These are phyloP conservation scores for Calendula officinalis DNA, from an alignment of 129 eudicot genomes.

Conservation along the genomic window DNA sequence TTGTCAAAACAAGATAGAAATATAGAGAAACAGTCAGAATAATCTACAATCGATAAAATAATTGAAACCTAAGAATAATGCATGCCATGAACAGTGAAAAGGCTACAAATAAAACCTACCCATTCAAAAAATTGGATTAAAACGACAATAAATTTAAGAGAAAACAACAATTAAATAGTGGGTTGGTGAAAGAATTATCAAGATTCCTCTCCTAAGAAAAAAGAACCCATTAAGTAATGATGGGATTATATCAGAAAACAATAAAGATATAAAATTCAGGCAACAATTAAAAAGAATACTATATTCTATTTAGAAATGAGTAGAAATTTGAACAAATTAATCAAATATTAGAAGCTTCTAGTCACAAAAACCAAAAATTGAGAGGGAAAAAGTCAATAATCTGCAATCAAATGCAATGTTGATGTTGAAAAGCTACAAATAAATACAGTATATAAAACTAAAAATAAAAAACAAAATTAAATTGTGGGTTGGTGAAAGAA, in stretches of 20 bases:
- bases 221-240: conserved; percentile 11
- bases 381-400: background rate
- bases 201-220: conserved; percentile 16
- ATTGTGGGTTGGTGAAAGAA: conserved; percentile 17
- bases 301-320: no score
- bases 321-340: no score
- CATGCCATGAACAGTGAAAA: conserved; percentile 13
- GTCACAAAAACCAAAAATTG: background rate
- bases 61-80: conserved; percentile 12
- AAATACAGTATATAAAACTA: background rate
- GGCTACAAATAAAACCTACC: background rate
- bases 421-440: background rate
- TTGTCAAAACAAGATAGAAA: no score
- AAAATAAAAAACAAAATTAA: background rate
- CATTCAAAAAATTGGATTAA: background rate
- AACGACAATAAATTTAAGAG: conserved; percentile 5
- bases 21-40: background rate
- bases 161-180: conserved; percentile 12
- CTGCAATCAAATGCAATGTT: conserved; percentile 4
- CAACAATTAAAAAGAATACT: no score
- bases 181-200: conserved; percentile 27
- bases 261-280: background rate
- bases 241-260: background rate
- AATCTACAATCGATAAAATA: no score
- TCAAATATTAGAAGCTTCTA: background rate